Conservation (phyloP, 2,329 filamentous ascomycete species). For the Venturia pyrina region DNA sequence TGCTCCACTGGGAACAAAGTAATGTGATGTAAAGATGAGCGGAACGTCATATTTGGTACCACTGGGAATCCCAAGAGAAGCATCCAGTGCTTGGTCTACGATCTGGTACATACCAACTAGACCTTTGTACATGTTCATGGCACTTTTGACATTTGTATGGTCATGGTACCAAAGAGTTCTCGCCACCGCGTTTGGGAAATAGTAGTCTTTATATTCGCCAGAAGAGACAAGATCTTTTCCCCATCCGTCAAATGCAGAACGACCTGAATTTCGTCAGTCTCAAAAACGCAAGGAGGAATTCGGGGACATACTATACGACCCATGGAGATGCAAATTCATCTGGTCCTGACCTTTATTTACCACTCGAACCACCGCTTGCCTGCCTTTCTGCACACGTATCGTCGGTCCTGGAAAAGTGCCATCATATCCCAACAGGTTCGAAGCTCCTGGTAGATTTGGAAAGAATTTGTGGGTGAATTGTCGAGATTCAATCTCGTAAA, state of each 20-base stretch:
- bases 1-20: too few relatives aligned
- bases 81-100: slow-evolving; percentile 40
- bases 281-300: too few relatives aligned
- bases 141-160: slow-evolving; percentile 12
- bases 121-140: slow-evolving; percentile 45
- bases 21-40: slow-evolving; percentile 18
- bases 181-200: slow-evolving; percentile 48
- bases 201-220: slow-evolving; percentile 52
- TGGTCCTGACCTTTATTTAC: slow-evolving; percentile 37
- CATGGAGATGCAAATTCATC: slow-evolving; percentile 45
- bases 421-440: slow-evolving; percentile 40
- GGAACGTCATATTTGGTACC: slow-evolving; percentile 34
- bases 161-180: slow-evolving; percentile 46
- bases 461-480: slow-evolving; percentile 33
- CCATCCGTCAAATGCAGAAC: slow-evolving; percentile 42
- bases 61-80: slow-evolving; percentile 38
- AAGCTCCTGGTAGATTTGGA: slow-evolving; percentile 29
- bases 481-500: slow-evolving; percentile 36
- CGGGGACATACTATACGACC: slow-evolving; percentile 30
- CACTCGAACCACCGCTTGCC: slow-evolving; percentile 45
- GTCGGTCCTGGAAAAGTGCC: slow-evolving; percentile 41
- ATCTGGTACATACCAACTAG: slow-evolving; percentile 42
- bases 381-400: slow-evolving; percentile 18
- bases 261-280: slow-evolving; percentile 11
- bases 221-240: slow-evolving; percentile 39